Evolutionary conservation across 2,329 filamentous ascomycete species (phyloP).

Genomic region (Pseudogymnoascus sp.): DNA sequence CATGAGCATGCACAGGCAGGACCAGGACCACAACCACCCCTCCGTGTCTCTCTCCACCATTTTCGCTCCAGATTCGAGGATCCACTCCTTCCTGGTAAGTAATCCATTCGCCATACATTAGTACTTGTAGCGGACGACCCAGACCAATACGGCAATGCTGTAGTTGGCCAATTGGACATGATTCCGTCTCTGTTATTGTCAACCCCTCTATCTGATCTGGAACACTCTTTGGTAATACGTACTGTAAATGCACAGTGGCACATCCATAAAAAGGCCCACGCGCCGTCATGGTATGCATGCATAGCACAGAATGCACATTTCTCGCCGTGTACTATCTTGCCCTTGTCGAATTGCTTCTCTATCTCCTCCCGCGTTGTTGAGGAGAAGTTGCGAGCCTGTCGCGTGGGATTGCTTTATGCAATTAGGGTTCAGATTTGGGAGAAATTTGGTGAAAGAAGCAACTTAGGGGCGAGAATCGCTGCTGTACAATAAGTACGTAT

Average conservation of each 20-base stretch:
- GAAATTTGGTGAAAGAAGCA: background rate
- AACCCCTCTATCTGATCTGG: background rate
- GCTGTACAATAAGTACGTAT: background rate
- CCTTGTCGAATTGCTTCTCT: background rate
- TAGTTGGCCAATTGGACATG: background rate
- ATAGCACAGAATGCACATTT: background rate
- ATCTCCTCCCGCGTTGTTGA: background rate
- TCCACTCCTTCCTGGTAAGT: background rate
- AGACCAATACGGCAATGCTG: background rate
- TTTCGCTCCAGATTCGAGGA: background rate
- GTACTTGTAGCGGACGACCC: background rate
- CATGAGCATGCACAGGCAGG: background rate
- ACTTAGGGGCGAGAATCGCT: background rate
- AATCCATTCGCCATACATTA: conserved; percentile 1
- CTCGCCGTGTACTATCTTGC: background rate
- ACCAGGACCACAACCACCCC: background rate
- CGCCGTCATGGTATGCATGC: background rate
- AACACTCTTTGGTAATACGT: background rate
- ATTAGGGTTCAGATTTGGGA: background rate
- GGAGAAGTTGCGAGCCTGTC: too few species aligned
- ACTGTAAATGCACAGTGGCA: background rate
- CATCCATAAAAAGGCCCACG: background rate
- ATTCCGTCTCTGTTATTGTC: background rate
- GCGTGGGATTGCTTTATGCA: background rate
- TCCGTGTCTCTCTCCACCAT: background rate